A percentile compares a stretch with the other conserved stretches of the same genome.
phyloP scores from a whole-genome alignment of 345 rosid genomes.

The Aquilaria malaccensis region DNA sequence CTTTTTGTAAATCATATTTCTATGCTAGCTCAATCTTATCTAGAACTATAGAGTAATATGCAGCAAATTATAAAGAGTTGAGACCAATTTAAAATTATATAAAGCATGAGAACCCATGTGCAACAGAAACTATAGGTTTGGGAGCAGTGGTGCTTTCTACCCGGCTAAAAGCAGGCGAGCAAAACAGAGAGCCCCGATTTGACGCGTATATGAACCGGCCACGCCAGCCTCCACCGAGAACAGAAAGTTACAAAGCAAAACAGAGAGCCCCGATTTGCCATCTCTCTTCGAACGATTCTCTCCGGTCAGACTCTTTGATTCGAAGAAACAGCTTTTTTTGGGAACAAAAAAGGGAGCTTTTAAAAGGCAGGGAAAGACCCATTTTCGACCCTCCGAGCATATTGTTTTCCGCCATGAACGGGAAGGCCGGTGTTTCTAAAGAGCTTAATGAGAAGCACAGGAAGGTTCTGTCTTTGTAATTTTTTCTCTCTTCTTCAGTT shows the following conservation, averaged over 20 bases:
- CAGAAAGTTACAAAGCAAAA: slow-evolving; percentile 4
- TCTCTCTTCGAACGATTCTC: slow-evolving; percentile 8
- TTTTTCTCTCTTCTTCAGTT: slow-evolving; percentile 4
- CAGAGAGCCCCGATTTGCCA: too few relatives aligned
- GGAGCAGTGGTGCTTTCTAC: too few relatives aligned
- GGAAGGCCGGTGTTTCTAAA: slow-evolving; percentile 57
- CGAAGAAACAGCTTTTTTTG: background rate
- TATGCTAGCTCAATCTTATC: too few relatives aligned
- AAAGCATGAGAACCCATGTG: too few relatives aligned
- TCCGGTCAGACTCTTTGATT: slow-evolving; percentile 15
- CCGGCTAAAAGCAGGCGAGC: slow-evolving; percentile 6
- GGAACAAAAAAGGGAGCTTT: background rate
- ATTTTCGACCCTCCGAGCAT: too few relatives aligned
- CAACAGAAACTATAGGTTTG: too few relatives aligned
- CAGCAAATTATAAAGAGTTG: too few relatives aligned
- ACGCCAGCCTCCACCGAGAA: slow-evolving; percentile 16
- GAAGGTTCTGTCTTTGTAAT: slow-evolving; percentile 31
- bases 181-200: background rate
- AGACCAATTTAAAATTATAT: too few relatives aligned
- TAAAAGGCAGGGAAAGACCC: slow-evolving; percentile 1
- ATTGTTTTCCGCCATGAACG: slow-evolving; percentile 34
- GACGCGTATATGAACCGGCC: slow-evolving; percentile 10
- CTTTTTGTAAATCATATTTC: too few relatives aligned
- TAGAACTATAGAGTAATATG: too few relatives aligned
- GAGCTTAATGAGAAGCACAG: slow-evolving; percentile 50